These are phyloP conservation scores for Leccinum longicurvipes DNA, from an alignment of 768 basidiomycete species.

Conservation along the genomic window DNA sequence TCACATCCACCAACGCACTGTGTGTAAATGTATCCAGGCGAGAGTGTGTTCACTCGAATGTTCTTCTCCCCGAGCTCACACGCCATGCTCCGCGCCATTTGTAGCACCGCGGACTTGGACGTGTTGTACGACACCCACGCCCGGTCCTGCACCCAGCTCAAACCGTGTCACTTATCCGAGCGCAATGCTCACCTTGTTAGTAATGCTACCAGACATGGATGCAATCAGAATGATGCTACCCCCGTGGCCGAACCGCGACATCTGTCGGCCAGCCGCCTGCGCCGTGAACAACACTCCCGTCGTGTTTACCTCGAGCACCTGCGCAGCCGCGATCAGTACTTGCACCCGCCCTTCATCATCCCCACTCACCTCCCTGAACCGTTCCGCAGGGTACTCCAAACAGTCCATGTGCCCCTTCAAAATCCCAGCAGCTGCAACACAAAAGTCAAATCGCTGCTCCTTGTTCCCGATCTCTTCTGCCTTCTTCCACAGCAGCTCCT, in stretches of 20 bases:
- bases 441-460: no score
- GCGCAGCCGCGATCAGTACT: no score
- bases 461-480: no score
- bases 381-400: no score
- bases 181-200: slow-evolving; percentile 52
- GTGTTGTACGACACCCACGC: slow-evolving; percentile 75
- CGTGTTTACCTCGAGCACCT: no score
- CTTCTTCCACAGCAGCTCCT: no score
- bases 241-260: slow-evolving; percentile 43
- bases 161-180: neutral
- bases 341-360: no score
- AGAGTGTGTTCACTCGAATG: slow-evolving; percentile 73
- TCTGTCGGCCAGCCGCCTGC: slow-evolving; percentile 57
- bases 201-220: slow-evolving; percentile 61
- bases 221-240: slow-evolving; percentile 61
- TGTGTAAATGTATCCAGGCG: slow-evolving; percentile 76
- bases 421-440: no score
- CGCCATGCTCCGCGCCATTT: slow-evolving; percentile 81
- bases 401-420: no score
- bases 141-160: slow-evolving; percentile 47
- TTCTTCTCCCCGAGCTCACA: slow-evolving; percentile 65
- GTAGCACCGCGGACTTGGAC: slow-evolving; percentile 76
- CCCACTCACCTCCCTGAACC: no score
- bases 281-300: slow-evolving; percentile 61
- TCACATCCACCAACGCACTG: slow-evolving; percentile 46